phyloP scores from a whole-genome alignment of 163 green algal species.

The Prototheca cutis region DNA sequence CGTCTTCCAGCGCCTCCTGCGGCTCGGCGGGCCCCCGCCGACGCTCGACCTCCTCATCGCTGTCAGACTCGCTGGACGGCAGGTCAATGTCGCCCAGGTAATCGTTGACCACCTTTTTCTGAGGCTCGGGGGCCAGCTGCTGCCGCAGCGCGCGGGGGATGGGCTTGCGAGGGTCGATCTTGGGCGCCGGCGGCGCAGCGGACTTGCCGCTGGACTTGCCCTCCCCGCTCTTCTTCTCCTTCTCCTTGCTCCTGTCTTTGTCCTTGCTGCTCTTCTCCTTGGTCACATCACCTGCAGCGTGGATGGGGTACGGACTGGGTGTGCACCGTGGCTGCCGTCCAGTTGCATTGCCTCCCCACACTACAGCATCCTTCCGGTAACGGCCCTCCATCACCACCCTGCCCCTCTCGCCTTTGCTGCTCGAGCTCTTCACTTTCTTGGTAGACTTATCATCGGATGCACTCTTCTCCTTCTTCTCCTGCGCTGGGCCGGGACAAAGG shows the following conservation, averaged over 20 bases:
- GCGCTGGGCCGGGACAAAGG: slow-evolving; percentile 1
- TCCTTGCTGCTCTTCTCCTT: slow-evolving; percentile 5
- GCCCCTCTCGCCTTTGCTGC: too few relatives aligned
- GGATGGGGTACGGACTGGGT: too few relatives aligned
- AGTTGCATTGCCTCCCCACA: too few relatives aligned
- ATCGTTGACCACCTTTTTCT: slow-evolving; percentile 16
- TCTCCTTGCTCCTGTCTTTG: slow-evolving; percentile 22
- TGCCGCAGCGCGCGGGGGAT: not conserved
- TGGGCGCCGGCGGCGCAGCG: slow-evolving; percentile 13
- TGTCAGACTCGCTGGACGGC: slow-evolving; percentile 25
- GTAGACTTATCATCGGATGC: not conserved
- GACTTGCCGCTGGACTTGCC: slow-evolving; percentile 24
- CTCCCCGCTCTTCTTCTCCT: slow-evolving; percentile 18
- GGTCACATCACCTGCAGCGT: not conserved
- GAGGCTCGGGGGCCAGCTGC: slow-evolving; percentile 1
- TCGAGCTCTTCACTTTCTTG: not conserved
- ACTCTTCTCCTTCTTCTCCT: slow-evolving; percentile 25
- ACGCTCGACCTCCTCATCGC: slow-evolving; percentile 10
- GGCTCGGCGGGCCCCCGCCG: not conserved
- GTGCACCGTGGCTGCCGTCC: too few relatives aligned
- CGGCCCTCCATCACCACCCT: too few relatives aligned
- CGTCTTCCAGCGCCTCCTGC: not conserved
- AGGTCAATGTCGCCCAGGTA: slow-evolving; percentile 50
- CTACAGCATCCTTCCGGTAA: too few relatives aligned
- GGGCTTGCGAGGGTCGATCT: slow-evolving; percentile 12